A percentile compares a stretch with the other conserved stretches of the same genome.
Evolutionary conservation across 257 asterid species (phyloP).

Genomic region (Euphrasia confusa): DNA sequence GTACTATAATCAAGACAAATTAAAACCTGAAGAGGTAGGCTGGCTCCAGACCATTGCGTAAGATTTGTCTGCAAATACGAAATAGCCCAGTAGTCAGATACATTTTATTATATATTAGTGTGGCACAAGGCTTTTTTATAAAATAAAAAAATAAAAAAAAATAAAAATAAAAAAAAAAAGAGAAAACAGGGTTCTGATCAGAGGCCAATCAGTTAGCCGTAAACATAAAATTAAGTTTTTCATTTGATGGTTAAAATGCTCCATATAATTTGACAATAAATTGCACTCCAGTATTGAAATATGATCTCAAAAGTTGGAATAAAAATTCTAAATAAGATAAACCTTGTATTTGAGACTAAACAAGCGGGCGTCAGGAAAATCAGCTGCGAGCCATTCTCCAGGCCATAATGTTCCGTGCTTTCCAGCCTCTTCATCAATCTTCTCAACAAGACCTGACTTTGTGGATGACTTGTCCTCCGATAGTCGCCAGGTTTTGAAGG

Average conservation of each 20-base stretch:
- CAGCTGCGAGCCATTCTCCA: conserved; percentile 95
- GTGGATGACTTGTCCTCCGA: conserved; percentile 96
- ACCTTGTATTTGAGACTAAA: conserved; percentile 96
- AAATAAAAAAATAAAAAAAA: too few relatives aligned
- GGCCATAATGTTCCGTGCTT: conserved; percentile 99
- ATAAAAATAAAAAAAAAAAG: too few relatives aligned
- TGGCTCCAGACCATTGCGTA: conserved; percentile 99
- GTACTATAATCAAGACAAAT: conserved; percentile 5
- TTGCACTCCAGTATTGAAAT: conserved; percentile 17
- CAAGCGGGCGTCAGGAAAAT: conserved; percentile 90
- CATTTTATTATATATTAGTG: background rate
- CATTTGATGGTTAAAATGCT: conserved; percentile 6
- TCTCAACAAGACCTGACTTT: conserved; percentile 98
- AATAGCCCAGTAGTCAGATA: conserved; percentile 23
- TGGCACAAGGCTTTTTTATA: too few relatives aligned
- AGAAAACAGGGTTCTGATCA: too few relatives aligned
- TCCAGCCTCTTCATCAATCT: conserved; percentile 98
- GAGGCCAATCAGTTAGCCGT: too few relatives aligned
- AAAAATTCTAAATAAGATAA: conserved; percentile 16
- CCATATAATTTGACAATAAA: background rate
- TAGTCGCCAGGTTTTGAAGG: conserved; percentile 96
- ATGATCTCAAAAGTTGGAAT: conserved; percentile 3
- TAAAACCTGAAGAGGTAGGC: conserved; percentile 96
- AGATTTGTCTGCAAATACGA: conserved; percentile 79
- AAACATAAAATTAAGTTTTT: background rate